Evolutionary conservation across 192 early-diverging fungal species (phyloP), one percentile per base, ranked within the genome.

Genomic region (Tieghemiomyces parasiticus): DNA sequence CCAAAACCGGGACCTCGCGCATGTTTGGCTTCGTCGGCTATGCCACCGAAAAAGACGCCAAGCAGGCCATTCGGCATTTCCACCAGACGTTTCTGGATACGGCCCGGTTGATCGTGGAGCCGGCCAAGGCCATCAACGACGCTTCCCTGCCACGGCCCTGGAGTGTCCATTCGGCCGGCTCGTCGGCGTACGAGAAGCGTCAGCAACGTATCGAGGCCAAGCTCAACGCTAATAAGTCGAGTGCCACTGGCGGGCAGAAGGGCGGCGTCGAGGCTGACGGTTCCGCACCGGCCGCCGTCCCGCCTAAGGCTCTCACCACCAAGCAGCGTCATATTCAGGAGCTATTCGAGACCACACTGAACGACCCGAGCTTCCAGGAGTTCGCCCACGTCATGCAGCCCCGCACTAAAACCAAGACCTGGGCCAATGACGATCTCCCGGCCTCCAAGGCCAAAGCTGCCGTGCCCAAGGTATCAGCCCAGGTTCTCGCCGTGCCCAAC

Each of bases 11-110:
- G n/a, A 19, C 26, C 9, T 95, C 88, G 53, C 84, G 95, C 58
- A 79, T 80, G 60, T 94, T 99, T 62, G 91, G 87, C 24, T 99
- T 88, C 65, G 85, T 96, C 63, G 95, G 95, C 31, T 99, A 82
- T 71, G 80, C 79, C 54, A 85, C 86, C 4, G 89, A 90, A 38
- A 81, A 89, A 61, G 91, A 92, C 22, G 95, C 93, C 6, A 71
- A 84, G 50, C 77, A 72, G 3, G 93, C 92, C 0, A 68, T 88
- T 30, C 69, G 71, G 34, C 87, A 93, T 71, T 99, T 94, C 68
- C 84, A 99, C 74, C 76, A 81, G 59, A 86, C 92, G 24, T 99
- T 82, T 63, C 85, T 99, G 46, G 88, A 94, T 65, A 99, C 92
- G 1, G 90, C 89, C 1, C 78, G 79, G 59, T 88, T 99, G 29